These are phyloP conservation scores for Vicia faba DNA, from an alignment of 306 rosid genomes.

Conservation along the genomic window DNA sequence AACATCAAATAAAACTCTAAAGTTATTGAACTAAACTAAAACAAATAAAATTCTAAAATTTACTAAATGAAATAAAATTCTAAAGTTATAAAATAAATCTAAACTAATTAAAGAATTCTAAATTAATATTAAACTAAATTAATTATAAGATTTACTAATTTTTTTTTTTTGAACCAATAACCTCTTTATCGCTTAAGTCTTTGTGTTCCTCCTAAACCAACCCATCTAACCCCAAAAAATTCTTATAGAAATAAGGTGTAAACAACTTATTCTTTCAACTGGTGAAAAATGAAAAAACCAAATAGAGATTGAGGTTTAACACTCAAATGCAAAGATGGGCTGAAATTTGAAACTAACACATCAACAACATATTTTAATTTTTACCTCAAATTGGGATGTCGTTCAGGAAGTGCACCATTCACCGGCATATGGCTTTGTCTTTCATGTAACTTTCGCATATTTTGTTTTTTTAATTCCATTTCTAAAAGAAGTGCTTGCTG, in stretches of 20 bases:
- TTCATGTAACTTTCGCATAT: conserved; percentile 55
- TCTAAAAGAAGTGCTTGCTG: conserved; percentile 70
- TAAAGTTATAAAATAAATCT: too few relatives aligned
- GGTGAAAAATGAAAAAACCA: conserved; percentile 6
- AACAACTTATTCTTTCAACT: neutral
- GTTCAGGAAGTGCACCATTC: conserved; percentile 33
- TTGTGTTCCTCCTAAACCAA: neutral
- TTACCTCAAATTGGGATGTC: conserved; percentile 39
- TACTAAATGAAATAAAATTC: too few relatives aligned
- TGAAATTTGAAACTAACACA: conserved; percentile 5
- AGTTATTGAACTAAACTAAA: too few relatives aligned
- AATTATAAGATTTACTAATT: too few relatives aligned
- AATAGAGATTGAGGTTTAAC: conserved; percentile 30
- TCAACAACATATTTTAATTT: neutral
- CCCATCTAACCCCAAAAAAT: neutral
- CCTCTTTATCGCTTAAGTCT: neutral
- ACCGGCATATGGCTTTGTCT: conserved; percentile 43
- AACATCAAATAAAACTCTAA: too few relatives aligned
- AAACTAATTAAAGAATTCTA: too few relatives aligned
- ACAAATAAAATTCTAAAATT: too few relatives aligned
- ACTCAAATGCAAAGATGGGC: conserved; percentile 24
- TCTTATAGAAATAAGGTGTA: neutral
- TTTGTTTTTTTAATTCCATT: conserved; percentile 69
- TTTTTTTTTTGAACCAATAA: neutral
- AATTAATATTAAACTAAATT: too few relatives aligned